These are phyloP conservation scores for Penicillium subrubescens DNA, from an alignment of 495 filamentous ascomycete genomes.

Conservation along the genomic window DNA sequence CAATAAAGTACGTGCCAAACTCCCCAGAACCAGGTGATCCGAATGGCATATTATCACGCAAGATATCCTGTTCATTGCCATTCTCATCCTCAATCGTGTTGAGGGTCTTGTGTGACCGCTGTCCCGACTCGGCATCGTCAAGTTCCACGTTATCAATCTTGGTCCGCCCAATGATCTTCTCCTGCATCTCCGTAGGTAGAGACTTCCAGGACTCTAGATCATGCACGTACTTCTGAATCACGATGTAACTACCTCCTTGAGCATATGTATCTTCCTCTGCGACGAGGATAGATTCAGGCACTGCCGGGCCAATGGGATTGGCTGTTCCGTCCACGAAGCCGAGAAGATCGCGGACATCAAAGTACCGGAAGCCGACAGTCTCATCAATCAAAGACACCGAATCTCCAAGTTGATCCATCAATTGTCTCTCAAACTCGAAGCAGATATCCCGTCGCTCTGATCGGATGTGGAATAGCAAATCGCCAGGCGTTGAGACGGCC, in stretches of 20 bases:
- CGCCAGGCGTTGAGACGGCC: slow-evolving; percentile 55
- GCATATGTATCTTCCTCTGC: slow-evolving; percentile 43
- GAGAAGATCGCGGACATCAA: slow-evolving; percentile 59
- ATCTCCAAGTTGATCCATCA: slow-evolving; percentile 51
- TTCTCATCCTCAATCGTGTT: slow-evolving; percentile 55
- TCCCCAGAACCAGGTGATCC: slow-evolving; percentile 53
- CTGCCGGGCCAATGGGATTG: slow-evolving; percentile 54
- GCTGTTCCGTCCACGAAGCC: slow-evolving; percentile 63
- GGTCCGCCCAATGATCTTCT: slow-evolving; percentile 57
- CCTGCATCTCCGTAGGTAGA: slow-evolving; percentile 54
- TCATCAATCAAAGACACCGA: slow-evolving; percentile 51
- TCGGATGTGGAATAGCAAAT: slow-evolving; percentile 60
- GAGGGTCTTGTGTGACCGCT: slow-evolving; percentile 56
- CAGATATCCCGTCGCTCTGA: slow-evolving; percentile 58
- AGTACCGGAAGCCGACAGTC: slow-evolving; percentile 61
- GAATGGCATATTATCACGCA: slow-evolving; percentile 64
- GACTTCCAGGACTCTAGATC: slow-evolving; percentile 48
- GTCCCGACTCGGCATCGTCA: slow-evolving; percentile 50
- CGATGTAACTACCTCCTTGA: slow-evolving; percentile 55
- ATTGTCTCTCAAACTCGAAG: slow-evolving; percentile 59
- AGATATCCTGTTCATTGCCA: slow-evolving; percentile 53
- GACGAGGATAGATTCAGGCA: slow-evolving; percentile 46
- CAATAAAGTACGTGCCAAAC: slow-evolving; percentile 63
- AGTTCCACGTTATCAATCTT: slow-evolving; percentile 60
- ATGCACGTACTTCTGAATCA: slow-evolving; percentile 62